Evolutionary conservation across 139 green algal genomes (phyloP).

Genomic region (Deuterostichococcus epilithicus): DNA sequence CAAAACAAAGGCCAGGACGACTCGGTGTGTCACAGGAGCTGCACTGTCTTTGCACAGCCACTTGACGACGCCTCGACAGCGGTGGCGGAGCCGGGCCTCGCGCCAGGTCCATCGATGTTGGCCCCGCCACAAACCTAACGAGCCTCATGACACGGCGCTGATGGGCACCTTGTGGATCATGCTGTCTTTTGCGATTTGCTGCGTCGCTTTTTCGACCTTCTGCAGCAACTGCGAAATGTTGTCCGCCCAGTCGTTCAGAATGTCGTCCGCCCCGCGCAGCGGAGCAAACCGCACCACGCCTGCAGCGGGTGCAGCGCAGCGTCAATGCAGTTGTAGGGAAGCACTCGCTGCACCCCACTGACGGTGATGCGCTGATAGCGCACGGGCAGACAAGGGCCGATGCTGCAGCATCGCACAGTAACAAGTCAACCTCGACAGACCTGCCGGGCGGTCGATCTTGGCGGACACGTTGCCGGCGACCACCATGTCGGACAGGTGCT

Average conservation of each 20-base stretch:
- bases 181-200: conserved; percentile 90
- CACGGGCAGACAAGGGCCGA: no score
- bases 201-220: conserved; percentile 38
- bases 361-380: no score
- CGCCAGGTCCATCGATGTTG: no score
- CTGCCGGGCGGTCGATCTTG: conserved; percentile 90
- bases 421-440: conserved; percentile 10
- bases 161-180: conserved; percentile 85
- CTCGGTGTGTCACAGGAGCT: no score
- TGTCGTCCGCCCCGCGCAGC: conserved; percentile 17
- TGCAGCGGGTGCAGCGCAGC: neutral
- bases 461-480: conserved; percentile 70
- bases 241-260: conserved; percentile 50
- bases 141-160: neutral
- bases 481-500: conserved; percentile 88
- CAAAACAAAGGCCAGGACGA: no score
- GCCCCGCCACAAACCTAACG: neutral
- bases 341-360: neutral
- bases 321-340: no score
- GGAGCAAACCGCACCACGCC: conserved; percentile 68
- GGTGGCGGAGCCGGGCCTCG: no score
- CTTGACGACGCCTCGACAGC: no score
- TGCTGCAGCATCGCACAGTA: no score
- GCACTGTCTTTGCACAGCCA: no score
- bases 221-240: conserved; percentile 50